Evolutionary conservation across 208 protist species (phyloP), one percentile per base, ranked within the genome.

Genomic region (Borovskyia barvae): DNA sequence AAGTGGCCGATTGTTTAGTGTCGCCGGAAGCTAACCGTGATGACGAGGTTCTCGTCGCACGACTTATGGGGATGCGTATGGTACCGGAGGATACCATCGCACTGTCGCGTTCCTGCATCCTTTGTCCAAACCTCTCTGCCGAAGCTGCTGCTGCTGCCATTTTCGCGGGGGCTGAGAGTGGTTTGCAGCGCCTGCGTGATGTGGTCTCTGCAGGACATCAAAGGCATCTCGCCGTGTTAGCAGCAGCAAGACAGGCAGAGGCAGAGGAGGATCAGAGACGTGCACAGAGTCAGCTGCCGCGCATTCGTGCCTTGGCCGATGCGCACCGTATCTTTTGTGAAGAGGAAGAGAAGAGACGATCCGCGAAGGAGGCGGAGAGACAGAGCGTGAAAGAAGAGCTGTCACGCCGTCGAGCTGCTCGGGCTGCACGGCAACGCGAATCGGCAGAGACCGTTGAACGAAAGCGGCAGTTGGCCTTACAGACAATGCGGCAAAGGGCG

Each of bases 391-490:
- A 61, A 11, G 72, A 70, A 30, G 70, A 75, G 42, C 42, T 58
- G 3, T 7, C 17, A 48, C 58, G 49, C 15, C 75, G 83, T 12
- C 66, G 56, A 12, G 45, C 68, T 17, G 37, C 49, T 26, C 42
- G 25, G 26, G 58, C 28, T 0, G 57, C 41, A 33, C 53, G 62
- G 2, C 57, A 66, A 17, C 39, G 22, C 19, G 52, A 66, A 0
- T 48, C 75, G n/a, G 28, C 50, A 8, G 56, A 30, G 35, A 49
- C 29, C 6, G 26, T 57, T 40, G 75, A 68, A 35, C 46, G 53
- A 20, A 75, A 77, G 20, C 58, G 69, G 5, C 28, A 75, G 35
- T 60, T 56, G 6, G 72, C 77, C 2, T 11, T 70, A 20, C 57
- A 45, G 14, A 69, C 62, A 20, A 15, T 83, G 54, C 43, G 37